These are phyloP conservation scores for Stylosanthes scabra DNA, from an alignment of 331 rosid genomes.

Conservation along the genomic window DNA sequence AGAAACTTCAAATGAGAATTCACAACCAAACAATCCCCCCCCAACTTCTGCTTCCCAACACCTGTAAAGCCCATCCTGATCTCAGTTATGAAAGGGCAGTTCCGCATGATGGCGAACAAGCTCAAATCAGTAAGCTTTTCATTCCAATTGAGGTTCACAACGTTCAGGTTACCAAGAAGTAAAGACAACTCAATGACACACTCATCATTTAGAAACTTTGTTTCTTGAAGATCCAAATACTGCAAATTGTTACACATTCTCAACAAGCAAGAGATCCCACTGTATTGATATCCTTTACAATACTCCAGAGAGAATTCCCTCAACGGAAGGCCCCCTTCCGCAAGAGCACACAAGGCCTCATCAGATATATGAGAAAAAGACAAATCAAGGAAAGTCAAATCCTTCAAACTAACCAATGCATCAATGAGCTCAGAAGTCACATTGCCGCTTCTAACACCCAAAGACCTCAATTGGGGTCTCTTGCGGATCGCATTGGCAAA, in stretches of 20 bases:
- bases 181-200: constrained; percentile 45
- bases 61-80: constrained; percentile 66
- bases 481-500: too few species aligned
- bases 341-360: constrained; percentile 58
- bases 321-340: constrained; percentile 59
- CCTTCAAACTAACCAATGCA: constrained; percentile 42
- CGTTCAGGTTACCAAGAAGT: constrained; percentile 46
- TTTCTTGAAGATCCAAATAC: constrained; percentile 56
- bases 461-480: too few species aligned
- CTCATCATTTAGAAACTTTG: constrained; percentile 53
- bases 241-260: constrained; percentile 43
- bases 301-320: constrained; percentile 51
- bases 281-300: constrained; percentile 30
- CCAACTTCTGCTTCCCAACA: constrained; percentile 29
- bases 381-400: constrained; percentile 53
- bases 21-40: constrained; percentile 23
- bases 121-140: constrained; percentile 44
- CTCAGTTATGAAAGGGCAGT: constrained; percentile 52
- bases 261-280: constrained; percentile 56
- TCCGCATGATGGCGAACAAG: constrained; percentile 48
- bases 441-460: too few species aligned
- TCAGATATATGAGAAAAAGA: constrained; percentile 48
- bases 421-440: too few species aligned
- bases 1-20: constrained; percentile 53
- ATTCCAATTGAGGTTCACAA: constrained; percentile 47